phyloP scores from a whole-genome alignment of 2,329 filamentous ascomycete species.

The Verticillium klebahnii region DNA sequence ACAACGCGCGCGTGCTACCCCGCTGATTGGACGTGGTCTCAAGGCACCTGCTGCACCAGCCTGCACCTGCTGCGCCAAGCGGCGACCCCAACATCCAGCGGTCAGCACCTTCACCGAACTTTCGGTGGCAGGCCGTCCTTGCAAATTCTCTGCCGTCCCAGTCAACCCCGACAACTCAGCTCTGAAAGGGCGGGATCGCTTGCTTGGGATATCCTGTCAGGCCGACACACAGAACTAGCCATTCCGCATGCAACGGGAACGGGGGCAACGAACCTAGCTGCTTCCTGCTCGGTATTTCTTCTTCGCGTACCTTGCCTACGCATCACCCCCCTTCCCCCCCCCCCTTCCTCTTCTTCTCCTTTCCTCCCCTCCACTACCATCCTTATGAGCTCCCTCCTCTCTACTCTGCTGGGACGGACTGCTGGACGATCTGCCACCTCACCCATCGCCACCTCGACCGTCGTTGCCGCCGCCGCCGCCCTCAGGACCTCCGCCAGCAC shows the following conservation, averaged over 20 bases:
- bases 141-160: neutral
- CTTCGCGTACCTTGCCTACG: conserved; percentile 8
- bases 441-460: neutral
- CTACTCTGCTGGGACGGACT: neutral
- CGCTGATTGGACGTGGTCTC: conserved; percentile 2
- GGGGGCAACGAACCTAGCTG: neutral
- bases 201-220: conserved; percentile 9
- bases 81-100: neutral
- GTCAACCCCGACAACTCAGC: neutral
- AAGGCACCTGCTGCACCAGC: conserved; percentile 2
- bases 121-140: neutral
- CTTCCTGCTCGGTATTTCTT: neutral
- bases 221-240: conserved; percentile 13
- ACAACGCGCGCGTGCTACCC: neutral
- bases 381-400: neutral
- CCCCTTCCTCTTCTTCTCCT: neutral
- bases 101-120: conserved; percentile 1
- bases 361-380: neutral
- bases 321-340: neutral
- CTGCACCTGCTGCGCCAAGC: conserved; percentile 1
- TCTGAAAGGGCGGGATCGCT: neutral
- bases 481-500: conserved; percentile 4
- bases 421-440: neutral
- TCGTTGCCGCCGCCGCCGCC: neutral
- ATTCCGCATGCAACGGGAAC: neutral